Evolutionary conservation across 2,329 filamentous ascomycete species (phyloP).

Genomic region (Tricladium varicosporioides): DNA sequence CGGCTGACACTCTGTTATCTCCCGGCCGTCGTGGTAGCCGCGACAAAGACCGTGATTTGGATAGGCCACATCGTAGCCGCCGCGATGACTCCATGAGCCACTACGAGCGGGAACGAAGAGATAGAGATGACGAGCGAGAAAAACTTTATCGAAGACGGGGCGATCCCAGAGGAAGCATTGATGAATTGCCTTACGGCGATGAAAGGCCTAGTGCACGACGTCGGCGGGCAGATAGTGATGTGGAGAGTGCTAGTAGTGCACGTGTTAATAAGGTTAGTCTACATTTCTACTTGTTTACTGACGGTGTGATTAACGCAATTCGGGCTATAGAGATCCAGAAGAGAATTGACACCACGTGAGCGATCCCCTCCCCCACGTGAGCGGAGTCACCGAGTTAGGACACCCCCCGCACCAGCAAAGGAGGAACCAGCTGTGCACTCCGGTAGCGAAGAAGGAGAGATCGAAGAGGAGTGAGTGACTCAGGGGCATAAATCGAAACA

Average conservation of each 20-base stretch:
- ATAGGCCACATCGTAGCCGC: conserved; percentile 45
- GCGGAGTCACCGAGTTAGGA: conserved; percentile 54
- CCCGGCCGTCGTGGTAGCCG: conserved; percentile 35
- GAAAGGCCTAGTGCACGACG: conserved; percentile 63
- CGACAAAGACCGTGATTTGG: conserved; percentile 38
- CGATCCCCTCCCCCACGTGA: conserved; percentile 57
- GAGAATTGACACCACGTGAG: conserved; percentile 58
- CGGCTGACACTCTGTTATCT: conserved; percentile 61
- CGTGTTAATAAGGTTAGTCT: conserved; percentile 59
- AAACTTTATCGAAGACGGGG: conserved; percentile 77
- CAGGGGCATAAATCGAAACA: too few relatives aligned
- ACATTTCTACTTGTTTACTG: not conserved
- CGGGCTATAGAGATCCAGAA: conserved; percentile 50
- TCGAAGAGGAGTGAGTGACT: conserved; percentile 66
- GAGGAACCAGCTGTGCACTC: conserved; percentile 52
- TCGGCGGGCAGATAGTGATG: conserved; percentile 75
- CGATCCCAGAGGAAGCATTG: conserved; percentile 75
- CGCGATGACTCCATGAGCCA: conserved; percentile 61
- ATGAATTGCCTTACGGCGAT: conserved; percentile 90
- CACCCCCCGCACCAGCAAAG: conserved; percentile 44
- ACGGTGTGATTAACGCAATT: conserved; percentile 13
- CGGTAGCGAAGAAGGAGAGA: conserved; percentile 96
- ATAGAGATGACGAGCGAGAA: conserved; percentile 88
- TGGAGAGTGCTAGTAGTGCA: conserved; percentile 56
- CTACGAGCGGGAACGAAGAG: conserved; percentile 83